Base-by-base conservation (phyloP, 371 early-diverging fungal species). In the Lichtheimia hyalospora region DNA sequence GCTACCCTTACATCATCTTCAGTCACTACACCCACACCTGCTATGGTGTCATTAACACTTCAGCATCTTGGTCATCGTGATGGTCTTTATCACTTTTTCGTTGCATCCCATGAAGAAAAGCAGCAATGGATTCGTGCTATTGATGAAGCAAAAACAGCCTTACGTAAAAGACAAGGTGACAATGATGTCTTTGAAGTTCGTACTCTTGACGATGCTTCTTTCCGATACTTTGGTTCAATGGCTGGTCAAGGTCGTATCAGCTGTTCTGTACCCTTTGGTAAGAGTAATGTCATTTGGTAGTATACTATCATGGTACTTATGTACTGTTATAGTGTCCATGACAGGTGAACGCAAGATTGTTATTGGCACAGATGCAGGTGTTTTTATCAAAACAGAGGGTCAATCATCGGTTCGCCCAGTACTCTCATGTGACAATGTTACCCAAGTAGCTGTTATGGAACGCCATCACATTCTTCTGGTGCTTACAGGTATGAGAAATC, bases 361-460 rank as follows among this genome's bases (percentile, higher is more conserved):
- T 3, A 84, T 95, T 42, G 96, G 94, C 50, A 93, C 95, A 1
- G 95, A 95, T 54, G 70, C 75, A 4, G 96, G 96, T 23, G 82
- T 96, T 5, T 94, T 84, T 64, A 81, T 77, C 42, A 75, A 73
- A 39, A 66, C 71, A n/a, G 69, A 71, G 16, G 66, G 21, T 16
- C 64, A 54, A 53, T 8, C 16, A 48, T 58, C 48, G 25, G 61
- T 70, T 4, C 74, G 73, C 57, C 67, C 71, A 27, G 73, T 75
- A 2, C 56, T 81, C 41, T 56, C 67, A 20, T 75, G 71, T 21
- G 75, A 74, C 12, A 73, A 74, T 61, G 81, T 81, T 12, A 64
- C 70, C 5, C 78, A 77, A 46, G 52, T 77, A 58, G 76, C 66
- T 15, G 66, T 81, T 3, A 69, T 81, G 63, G 81, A 77, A 49